These are phyloP conservation scores for Nicotiana tabacum DNA, from an alignment of 257 asterid species.

Conservation along the genomic window DNA sequence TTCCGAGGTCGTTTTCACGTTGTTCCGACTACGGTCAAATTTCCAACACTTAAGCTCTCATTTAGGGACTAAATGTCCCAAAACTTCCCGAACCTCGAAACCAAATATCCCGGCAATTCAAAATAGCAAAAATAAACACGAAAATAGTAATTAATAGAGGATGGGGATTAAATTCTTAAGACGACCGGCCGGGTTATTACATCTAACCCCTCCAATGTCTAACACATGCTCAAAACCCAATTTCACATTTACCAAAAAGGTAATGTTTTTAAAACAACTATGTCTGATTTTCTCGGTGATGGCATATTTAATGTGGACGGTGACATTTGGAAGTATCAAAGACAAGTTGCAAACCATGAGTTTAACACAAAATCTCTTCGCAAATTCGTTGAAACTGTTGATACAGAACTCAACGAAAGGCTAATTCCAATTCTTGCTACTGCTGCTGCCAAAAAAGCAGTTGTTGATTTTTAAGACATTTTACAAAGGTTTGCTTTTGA, in stretches of 20 bases:
- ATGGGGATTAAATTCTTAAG: no score
- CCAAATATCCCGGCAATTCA: no score
- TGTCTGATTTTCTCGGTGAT: slow-evolving; percentile 32
- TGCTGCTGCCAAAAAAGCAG: slow-evolving; percentile 19
- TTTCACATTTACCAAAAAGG: slow-evolving; percentile 57
- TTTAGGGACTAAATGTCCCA: no score
- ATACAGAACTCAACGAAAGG: slow-evolving; percentile 33
- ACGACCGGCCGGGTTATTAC: no score
- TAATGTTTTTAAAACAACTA: slow-evolving; percentile 4
- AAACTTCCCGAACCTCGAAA: no score
- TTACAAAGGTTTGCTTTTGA: slow-evolving; percentile 70
- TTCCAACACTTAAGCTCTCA: no score
- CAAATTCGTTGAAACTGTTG: slow-evolving; percentile 44
- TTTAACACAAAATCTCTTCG: slow-evolving; percentile 53
- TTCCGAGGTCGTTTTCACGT: no score
- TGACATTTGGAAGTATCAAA: slow-evolving; percentile 44
- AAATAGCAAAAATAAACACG: no score
- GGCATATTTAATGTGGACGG: slow-evolving; percentile 50
- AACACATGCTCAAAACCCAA: slow-evolving; percentile 49
- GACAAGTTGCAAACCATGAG: slow-evolving; percentile 57
- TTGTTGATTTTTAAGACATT: slow-evolving; percentile 50
- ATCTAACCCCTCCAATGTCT: slow-evolving; percentile 38
- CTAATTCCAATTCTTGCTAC: slow-evolving; percentile 32
- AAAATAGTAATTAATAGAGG: no score
- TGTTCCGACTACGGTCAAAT: no score